These are phyloP conservation scores for Paramecium biaurelia DNA, from an alignment of 73 alveolate species.

Conservation along the genomic window DNA sequence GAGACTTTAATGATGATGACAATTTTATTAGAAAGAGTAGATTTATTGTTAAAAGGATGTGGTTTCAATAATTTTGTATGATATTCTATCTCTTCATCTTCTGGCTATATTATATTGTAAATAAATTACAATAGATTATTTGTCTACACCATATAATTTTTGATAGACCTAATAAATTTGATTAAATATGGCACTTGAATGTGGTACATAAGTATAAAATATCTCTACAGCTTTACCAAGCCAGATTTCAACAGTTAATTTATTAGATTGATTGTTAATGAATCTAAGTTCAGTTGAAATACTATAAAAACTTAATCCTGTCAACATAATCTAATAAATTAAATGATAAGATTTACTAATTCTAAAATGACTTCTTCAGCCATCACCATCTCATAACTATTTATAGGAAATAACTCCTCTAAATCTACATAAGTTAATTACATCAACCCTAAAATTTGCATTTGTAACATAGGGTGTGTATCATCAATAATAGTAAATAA, in stretches of 20 bases:
- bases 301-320: slow-evolving; percentile 42
- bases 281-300: slow-evolving; percentile 30
- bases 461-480: slow-evolving; percentile 32
- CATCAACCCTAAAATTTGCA: slow-evolving; percentile 47
- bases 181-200: neutral
- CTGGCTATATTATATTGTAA: neutral
- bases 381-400: slow-evolving; percentile 34
- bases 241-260: slow-evolving; percentile 12
- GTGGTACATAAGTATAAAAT: slow-evolving; percentile 45
- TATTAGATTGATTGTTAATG: neutral
- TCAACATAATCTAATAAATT: neutral
- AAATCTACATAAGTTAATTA: slow-evolving; percentile 33
- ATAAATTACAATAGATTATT: neutral
- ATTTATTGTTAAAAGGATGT: slow-evolving; percentile 15
- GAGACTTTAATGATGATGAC: slow-evolving; percentile 26
- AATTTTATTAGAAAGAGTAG: slow-evolving; percentile 10
- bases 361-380: slow-evolving; percentile 51
- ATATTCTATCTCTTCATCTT: slow-evolving; percentile 15
- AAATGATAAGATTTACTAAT: slow-evolving; percentile 5
- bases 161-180: neutral
- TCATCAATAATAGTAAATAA: slow-evolving; percentile 10
- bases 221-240: neutral
- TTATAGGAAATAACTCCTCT: slow-evolving; percentile 27
- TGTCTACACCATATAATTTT: slow-evolving; percentile 39
- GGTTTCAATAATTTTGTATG: slow-evolving; percentile 23